Evolutionary conservation across 192 early-diverging fungal species (phyloP), one percentile per base, ranked within the genome.

Genomic region (Chytriomyces hyalinus): DNA sequence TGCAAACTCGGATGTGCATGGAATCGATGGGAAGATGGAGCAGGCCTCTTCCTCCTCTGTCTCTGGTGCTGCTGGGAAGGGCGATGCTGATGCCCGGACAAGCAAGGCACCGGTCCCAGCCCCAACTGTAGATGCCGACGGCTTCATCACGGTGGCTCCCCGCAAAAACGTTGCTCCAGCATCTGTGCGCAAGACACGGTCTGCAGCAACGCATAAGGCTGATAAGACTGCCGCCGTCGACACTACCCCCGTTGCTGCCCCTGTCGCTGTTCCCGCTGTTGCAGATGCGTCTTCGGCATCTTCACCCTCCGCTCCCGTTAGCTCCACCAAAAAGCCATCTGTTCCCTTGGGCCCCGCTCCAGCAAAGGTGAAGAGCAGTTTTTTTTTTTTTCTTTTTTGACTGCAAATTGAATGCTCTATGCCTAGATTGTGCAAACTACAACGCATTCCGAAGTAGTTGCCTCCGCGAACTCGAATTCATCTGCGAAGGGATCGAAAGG

Each of bases 381-480:
- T 60, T 26, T 60, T 17, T 36, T 60, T 20, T 26, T 60, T 60
- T 20, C 20, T 60, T 73, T 43, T 28, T 9, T 13, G 20, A 47
- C 50, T 46, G 28, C 45, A 63, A 9, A 59, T 15, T 36, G 17
- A 44, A 46, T n/a, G 15, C 22, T 65, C 26, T 4, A 20, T 11
- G 26, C 24, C 13, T 26, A 83, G 82, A 80, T 83, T 64, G 82
- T 83, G 8, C 75, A 80, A 53, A 80, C 79, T 26, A 70, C 70
- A 45, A 80, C 79, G 7, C 69, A 77, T 10, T 79, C 76, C 49
- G 82, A 83, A 67, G 78, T 83, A 6, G 15, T 83, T 5, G 78
- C 70, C 28, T 49, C 53, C 6, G 36, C 49, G 43, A 46, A 24
- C 13, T 49, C 80, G 15, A n/a, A 13, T 57, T 57, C 53, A 57